These are phyloP conservation scores for Neocucurbitaria cava DNA, from an alignment of 2,329 filamentous ascomycete genomes.

Conservation along the genomic window DNA sequence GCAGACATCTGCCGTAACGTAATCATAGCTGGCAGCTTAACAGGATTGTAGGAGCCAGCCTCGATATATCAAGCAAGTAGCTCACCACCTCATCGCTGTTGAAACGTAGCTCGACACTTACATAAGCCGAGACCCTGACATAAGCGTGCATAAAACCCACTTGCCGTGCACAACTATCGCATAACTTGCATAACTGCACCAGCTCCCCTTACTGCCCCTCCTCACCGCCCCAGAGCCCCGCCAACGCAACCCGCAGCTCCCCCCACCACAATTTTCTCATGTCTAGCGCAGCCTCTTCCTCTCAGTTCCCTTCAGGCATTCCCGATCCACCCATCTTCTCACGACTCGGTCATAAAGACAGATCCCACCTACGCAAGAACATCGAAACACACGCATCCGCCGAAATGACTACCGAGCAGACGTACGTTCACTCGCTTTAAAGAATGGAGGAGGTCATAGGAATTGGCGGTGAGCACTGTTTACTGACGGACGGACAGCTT, in stretches of 20 bases:
- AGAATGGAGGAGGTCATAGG: neutral
- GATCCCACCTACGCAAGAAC: conserved; percentile 51
- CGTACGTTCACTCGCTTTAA: conserved; percentile 66
- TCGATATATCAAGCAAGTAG: conserved; percentile 11
- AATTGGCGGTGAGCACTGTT: conserved; percentile 26
- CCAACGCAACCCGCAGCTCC: neutral
- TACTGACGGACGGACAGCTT: conserved; percentile 69
- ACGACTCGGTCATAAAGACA: conserved; percentile 66
- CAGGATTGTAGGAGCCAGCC: conserved; percentile 21
- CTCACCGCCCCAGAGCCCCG: neutral
- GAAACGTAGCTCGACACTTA: conserved; percentile 12
- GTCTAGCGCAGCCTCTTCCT: neutral
- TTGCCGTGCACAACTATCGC: neutral
- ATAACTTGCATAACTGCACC: neutral
- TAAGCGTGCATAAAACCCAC: neutral
- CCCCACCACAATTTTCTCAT: neutral
- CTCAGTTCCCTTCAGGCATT: conserved; percentile 45
- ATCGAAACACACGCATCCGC: conserved; percentile 14
- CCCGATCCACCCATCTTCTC: conserved; percentile 6
- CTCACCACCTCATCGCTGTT: conserved; percentile 14
- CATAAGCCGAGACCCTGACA: conserved; percentile 2
- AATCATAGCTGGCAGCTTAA: conserved; percentile 38
- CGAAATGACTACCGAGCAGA: conserved; percentile 1
- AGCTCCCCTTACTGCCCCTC: neutral
- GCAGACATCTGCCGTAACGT: conserved; percentile 50